A percentile compares a stretch with the other conserved stretches of the same genome.
These are phyloP conservation scores for Leucosporidium scottii DNA, from an alignment of 768 basidiomycete species.

Conservation along the genomic window DNA sequence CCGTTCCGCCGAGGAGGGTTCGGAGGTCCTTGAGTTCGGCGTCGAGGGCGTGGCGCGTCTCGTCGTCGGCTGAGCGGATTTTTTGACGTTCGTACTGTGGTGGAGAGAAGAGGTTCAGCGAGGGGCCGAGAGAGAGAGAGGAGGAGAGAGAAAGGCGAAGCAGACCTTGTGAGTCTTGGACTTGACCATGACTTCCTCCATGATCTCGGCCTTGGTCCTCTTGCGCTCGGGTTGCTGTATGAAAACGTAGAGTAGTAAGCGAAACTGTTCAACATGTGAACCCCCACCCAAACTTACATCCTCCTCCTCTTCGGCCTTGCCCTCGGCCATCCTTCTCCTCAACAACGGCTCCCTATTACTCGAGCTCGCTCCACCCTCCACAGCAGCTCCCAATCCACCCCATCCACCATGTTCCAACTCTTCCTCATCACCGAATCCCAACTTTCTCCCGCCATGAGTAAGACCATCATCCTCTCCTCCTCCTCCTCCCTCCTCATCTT, in stretches of 20 bases:
- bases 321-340: conserved; percentile 26
- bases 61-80: conserved; percentile 76
- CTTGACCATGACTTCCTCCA: conserved; percentile 96
- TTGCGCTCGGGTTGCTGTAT: conserved; percentile 51
- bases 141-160: conserved; percentile 8
- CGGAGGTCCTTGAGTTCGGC: conserved; percentile 75
- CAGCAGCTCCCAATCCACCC: conserved; percentile 23
- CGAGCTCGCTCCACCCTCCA: conserved; percentile 8
- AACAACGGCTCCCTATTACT: conserved; percentile 26
- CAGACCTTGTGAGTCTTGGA: conserved; percentile 89
- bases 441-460: conserved; percentile 29
- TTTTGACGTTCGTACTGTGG: conserved; percentile 74
- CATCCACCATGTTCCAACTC: conserved; percentile 46
- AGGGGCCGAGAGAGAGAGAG: too few species aligned
- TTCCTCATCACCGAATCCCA: conserved; percentile 49
- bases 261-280: too few species aligned
- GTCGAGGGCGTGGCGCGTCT: conserved; percentile 79
- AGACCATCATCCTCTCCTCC: conserved; percentile 35
- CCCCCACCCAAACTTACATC: too few species aligned
- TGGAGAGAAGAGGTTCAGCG: not conserved
- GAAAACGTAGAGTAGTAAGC: not conserved
- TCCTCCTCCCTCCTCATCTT: conserved; percentile 47
- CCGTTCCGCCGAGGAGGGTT: conserved; percentile 50
- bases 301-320: conserved; percentile 18
- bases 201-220: conserved; percentile 89